phyloP scores from a whole-genome alignment of 2,329 filamentous ascomycete species.

The Calonectria naviculata region DNA sequence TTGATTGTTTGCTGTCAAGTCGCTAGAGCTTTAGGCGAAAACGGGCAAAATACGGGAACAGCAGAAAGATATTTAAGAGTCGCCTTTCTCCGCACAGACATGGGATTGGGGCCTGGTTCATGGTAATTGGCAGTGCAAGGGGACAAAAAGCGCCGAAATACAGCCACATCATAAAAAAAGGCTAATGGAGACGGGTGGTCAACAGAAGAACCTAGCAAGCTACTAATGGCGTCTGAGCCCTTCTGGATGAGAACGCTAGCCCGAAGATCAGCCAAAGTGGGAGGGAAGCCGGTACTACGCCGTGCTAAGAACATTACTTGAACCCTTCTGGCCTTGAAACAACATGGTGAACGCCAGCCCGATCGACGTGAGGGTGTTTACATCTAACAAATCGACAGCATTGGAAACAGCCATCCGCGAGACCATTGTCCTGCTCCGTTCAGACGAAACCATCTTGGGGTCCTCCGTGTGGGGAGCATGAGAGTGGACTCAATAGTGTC shows the following conservation, averaged over 20 bases:
- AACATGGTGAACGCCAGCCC: not conserved
- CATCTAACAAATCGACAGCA: not conserved
- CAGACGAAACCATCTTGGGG: not conserved
- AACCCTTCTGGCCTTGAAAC: not conserved
- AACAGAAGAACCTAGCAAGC: not conserved
- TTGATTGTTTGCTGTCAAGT: not conserved
- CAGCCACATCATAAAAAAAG: not conserved
- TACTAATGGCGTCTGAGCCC: not conserved
- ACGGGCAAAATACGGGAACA: not conserved
- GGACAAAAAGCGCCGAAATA: constrained; percentile 1
- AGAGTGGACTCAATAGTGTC: not conserved
- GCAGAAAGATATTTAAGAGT: not conserved
- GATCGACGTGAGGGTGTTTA: not conserved
- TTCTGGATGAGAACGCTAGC: not conserved
- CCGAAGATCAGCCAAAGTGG: not conserved
- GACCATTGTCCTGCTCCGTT: not conserved
- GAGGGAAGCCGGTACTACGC: not conserved
- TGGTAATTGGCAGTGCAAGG: not conserved
- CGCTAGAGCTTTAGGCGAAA: not conserved
- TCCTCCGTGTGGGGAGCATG: not conserved
- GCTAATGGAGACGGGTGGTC: not conserved
- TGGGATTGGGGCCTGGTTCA: not conserved
- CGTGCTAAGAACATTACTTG: not conserved
- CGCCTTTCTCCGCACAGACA: not conserved
- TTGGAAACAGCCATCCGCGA: not conserved